Base-by-base conservation (phyloP, 495 filamentous ascomycete genomes). In the Cryomyces minteri region DNA sequence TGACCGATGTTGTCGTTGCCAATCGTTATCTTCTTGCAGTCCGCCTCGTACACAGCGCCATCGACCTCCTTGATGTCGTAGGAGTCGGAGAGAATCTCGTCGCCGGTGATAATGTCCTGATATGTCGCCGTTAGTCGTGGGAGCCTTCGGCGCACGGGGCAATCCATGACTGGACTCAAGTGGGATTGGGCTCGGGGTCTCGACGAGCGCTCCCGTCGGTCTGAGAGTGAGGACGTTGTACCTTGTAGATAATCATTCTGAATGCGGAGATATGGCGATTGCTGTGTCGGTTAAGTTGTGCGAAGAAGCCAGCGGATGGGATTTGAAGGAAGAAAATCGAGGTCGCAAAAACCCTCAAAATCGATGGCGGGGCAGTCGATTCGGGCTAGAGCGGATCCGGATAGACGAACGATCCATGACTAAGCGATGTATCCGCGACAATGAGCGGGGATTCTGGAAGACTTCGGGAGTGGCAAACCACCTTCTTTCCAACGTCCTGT, bases 41-140 rank as follows among this genome's bases (percentile, higher is more conserved):
- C 80, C 53, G 76, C 77, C 65, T 95, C 87, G 61, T 83, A 94
- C 53, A 80, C 77, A 54, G 79, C 66, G 43, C 72, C 76, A 60
- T 87, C 84, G 54, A 88, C 68, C 61, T 77, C 68, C 50, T 74
- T 80, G 49, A 92, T 55, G 45, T 82, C 66, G 68, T 80, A 96
- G 55, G 82, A 88, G 62, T 96, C 92, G 56, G 90, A 87, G 76
- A 95, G 74, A 63, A 96, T 73, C 79, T 96, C 90, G 65, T 95
- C 90, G 46, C 73, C 84, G 65, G 77, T 80, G 64, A 95, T 65
- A 51, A 86, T 67, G 67, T 96, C 90, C 90, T 98, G 50, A 9
- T 54, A 28, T 7, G 18, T 8, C 6, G 9, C 9, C 6, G 39
- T 41, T 29, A 41, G 39, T 29, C 25, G 9, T 8, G n/a, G 33